Evolutionary conservation across 2,329 filamentous ascomycete genomes (phyloP), one percentile per base, ranked within the genome.

Genomic region (Metarhizium album): DNA sequence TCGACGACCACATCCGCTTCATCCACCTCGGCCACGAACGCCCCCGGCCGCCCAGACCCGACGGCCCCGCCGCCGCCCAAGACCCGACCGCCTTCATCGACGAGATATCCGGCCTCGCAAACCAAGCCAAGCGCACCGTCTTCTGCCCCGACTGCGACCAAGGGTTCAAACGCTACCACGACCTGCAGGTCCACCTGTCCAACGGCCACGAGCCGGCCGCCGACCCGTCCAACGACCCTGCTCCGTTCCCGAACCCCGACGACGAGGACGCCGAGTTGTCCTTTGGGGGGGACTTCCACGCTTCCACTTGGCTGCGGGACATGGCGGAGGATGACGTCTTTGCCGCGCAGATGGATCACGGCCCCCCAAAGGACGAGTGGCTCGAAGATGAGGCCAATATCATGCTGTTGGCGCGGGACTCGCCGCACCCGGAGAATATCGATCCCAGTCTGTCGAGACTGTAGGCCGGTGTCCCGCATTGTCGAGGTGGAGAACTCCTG

Each of bases 1-100:
- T 96, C 0, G 86, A 91, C 64, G 86, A 93, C 57, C 91, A 97
- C 63, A 76, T 96, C 43, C 83, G 87, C 20, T 89, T 85, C 46
- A 79, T 87, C 22, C 91, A 97, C 64, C 72, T 95, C 24, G 52
- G 83, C n/a, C 61, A 67, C 16, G 67, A 72, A 50, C 72, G 78
- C 13, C 74, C 74, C 33, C 59, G 60, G 52, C 52, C 63, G 40
- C 61, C 56, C 48, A 57, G 57, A 50, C 49, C 57, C 38, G 51
- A 54, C 43, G 42, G 46, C 16, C 42, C 55, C 8, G 11, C 5
- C n/a, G 38, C 55, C 8, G 11, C 5, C n/a, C 37, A 20, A 23
- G 27, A 58, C 9, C 50, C 57, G 2, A 38, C 53, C 3, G 65
- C 67, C 45, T 55, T 72, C 13, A 60, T 78, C 22, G 69, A 74